A percentile compares a stretch with the other conserved stretches of the same genome.
Evolutionary conservation across 2,329 filamentous ascomycete species (phyloP).

Genomic region (Phyllosticta citrichinensis): DNA sequence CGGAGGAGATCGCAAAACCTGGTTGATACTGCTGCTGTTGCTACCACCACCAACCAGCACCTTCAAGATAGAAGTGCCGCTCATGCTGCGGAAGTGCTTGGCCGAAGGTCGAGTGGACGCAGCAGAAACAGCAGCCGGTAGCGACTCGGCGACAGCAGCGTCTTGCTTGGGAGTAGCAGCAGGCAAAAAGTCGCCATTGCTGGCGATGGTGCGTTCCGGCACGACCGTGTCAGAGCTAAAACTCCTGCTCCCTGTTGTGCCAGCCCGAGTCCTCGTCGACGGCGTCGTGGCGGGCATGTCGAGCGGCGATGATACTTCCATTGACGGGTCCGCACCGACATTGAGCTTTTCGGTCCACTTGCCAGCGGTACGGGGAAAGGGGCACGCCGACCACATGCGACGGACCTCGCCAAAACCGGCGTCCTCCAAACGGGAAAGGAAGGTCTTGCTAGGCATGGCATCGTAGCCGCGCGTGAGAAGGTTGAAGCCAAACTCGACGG

Average conservation of each 20-base stretch:
- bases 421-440: slow-evolving; percentile 61
- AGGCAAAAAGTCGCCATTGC: not conserved
- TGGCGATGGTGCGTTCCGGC: not conserved
- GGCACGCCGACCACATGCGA: slow-evolving; percentile 80
- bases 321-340: slow-evolving; percentile 22
- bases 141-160: not conserved
- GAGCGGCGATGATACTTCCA: slow-evolving; percentile 10
- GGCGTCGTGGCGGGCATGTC: slow-evolving; percentile 3
- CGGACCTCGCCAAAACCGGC: slow-evolving; percentile 67
- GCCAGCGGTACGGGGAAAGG: slow-evolving; percentile 52
- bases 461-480: slow-evolving; percentile 88
- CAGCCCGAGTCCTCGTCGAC: not conserved
- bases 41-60: not conserved
- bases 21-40: not conserved
- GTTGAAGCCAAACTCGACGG: slow-evolving; percentile 84
- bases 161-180: not conserved
- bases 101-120: not conserved
- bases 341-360: slow-evolving; percentile 28
- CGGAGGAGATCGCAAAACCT: not conserved
- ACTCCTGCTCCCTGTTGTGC: not conserved
- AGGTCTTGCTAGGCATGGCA: slow-evolving; percentile 69
- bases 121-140: not conserved
- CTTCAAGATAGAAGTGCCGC: not conserved
- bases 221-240: not conserved
- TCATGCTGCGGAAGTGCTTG: not conserved